Percentiles rank a stretch among this genome's conserved stretches.
Conservation (phyloP, 1,284 basidiomycete genomes). For the Cerioporus squamosus region DNA sequence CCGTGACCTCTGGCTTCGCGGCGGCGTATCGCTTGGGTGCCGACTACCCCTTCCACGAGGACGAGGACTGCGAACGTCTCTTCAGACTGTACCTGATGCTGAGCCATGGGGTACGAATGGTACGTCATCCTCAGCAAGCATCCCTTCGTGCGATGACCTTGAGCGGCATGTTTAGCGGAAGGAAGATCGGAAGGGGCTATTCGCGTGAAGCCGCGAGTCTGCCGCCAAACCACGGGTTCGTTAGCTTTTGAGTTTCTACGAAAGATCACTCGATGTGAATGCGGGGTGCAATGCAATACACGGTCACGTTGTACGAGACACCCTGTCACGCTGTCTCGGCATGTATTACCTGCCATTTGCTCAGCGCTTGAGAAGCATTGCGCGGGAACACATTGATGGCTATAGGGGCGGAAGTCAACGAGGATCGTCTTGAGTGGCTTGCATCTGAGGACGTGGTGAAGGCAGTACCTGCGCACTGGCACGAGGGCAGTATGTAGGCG, state of each 20-base stretch:
- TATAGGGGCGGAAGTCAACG: too few relatives aligned
- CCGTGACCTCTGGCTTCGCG: conserved; percentile 60
- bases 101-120: conserved; percentile 41
- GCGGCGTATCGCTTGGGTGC: conserved; percentile 64
- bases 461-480: too few relatives aligned
- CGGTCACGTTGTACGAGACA: neutral
- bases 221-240: too few relatives aligned
- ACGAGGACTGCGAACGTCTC: conserved; percentile 46
- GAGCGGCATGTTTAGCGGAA: conserved; percentile 15
- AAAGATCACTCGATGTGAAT: neutral
- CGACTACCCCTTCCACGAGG: conserved; percentile 48
- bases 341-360: too few relatives aligned
- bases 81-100: conserved; percentile 52
- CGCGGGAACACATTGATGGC: too few relatives aligned
- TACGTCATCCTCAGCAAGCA: conserved; percentile 19
- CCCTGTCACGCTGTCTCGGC: neutral
- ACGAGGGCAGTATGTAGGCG: too few relatives aligned
- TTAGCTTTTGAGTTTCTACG: neutral
- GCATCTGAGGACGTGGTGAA: too few relatives aligned
- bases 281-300: neutral
- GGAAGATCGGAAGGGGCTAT: conserved; percentile 23
- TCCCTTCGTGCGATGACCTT: neutral
- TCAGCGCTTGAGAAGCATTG: too few relatives aligned
- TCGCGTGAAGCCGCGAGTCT: conserved; percentile 5
- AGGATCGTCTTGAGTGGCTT: too few relatives aligned